Conservation (phyloP, 2,329 filamentous ascomycete species). For the Dothistroma pini region DNA sequence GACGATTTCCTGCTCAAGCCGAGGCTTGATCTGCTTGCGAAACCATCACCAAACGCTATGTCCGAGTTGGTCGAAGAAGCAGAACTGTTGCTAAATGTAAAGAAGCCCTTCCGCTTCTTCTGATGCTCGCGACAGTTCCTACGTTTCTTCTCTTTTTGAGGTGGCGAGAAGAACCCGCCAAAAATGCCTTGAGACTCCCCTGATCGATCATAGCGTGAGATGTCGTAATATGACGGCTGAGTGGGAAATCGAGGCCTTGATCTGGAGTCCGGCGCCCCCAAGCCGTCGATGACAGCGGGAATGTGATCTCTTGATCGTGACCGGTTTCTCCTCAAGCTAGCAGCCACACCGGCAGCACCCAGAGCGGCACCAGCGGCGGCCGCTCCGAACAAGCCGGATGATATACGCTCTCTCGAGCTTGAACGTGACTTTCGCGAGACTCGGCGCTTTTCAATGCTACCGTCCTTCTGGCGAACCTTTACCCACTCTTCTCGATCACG, state of each 20-base stretch:
- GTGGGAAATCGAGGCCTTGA: constrained; percentile 14
- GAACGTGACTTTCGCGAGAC: constrained; percentile 26
- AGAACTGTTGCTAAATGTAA: constrained; percentile 46
- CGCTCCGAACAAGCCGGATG: constrained; percentile 14
- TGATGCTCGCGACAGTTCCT: constrained; percentile 21
- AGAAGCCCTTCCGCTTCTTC: constrained; percentile 46
- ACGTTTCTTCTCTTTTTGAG: constrained; percentile 21
- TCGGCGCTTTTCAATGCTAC: constrained; percentile 27
- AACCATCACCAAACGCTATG: constrained; percentile 45
- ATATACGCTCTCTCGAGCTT: constrained; percentile 35
- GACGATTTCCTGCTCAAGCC: constrained; percentile 25
- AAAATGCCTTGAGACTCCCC: constrained; percentile 27
- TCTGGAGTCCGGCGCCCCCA: constrained; percentile 3
- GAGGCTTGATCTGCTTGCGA: constrained; percentile 20
- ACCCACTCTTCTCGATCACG: constrained; percentile 21
- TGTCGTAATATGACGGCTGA: constrained; percentile 14
- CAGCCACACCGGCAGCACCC: constrained; percentile 23
- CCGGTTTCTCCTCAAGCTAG: constrained; percentile 24
- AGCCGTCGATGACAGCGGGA: neutral
- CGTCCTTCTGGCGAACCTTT: constrained; percentile 32
- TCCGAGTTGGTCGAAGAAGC: constrained; percentile 46
- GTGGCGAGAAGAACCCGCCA: constrained; percentile 32
- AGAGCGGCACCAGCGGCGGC: constrained; percentile 28
- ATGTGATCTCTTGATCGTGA: constrained; percentile 39
- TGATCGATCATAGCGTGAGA: constrained; percentile 14